Percentiles rank a stretch among this genome's conserved stretches.
Conservation (phyloP, 441 rosid genomes). For the Oxalis stricta region DNA sequence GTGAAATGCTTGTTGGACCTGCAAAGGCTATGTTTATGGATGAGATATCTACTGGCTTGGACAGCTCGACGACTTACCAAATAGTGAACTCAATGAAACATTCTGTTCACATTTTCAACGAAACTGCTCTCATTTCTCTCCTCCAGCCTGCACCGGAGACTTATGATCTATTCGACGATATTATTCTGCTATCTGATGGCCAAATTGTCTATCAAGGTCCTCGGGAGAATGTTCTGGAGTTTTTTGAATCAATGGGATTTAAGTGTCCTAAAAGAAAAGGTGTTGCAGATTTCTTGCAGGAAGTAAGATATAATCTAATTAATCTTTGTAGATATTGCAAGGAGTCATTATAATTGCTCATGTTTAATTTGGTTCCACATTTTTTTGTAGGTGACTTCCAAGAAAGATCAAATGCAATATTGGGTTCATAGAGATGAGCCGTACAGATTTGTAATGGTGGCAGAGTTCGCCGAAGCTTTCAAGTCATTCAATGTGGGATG, state of each 20-base stretch:
- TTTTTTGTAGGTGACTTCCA: conserved; percentile 69
- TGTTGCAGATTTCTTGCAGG: conserved; percentile 73
- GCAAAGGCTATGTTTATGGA: conserved; percentile 70
- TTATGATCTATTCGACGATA: conserved; percentile 69
- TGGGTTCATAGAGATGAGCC: conserved; percentile 49
- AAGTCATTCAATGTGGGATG: conserved; percentile 52
- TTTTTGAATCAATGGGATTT: conserved; percentile 68
- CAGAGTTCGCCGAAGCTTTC: conserved; percentile 60
- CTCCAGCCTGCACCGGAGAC: conserved; percentile 93
- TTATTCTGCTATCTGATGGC: conserved; percentile 66
- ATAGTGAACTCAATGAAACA: conserved; percentile 65
- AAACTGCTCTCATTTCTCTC: conserved; percentile 52
- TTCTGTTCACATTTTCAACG: conserved; percentile 51
- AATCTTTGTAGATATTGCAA: not conserved
- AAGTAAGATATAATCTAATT: conserved; percentile 13
- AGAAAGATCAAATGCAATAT: conserved; percentile 76
- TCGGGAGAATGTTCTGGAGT: conserved; percentile 51
- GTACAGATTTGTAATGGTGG: conserved; percentile 45
- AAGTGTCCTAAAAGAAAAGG: conserved; percentile 80
- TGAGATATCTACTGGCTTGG: conserved; percentile 86
- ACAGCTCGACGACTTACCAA: conserved; percentile 76
- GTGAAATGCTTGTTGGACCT: conserved; percentile 84
- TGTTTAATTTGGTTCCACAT: not conserved
- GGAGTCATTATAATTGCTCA: not conserved
- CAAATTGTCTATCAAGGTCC: conserved; percentile 75